These are phyloP conservation scores for Gossypium longicalyx DNA, from an alignment of 345 rosid species.

Conservation along the genomic window DNA sequence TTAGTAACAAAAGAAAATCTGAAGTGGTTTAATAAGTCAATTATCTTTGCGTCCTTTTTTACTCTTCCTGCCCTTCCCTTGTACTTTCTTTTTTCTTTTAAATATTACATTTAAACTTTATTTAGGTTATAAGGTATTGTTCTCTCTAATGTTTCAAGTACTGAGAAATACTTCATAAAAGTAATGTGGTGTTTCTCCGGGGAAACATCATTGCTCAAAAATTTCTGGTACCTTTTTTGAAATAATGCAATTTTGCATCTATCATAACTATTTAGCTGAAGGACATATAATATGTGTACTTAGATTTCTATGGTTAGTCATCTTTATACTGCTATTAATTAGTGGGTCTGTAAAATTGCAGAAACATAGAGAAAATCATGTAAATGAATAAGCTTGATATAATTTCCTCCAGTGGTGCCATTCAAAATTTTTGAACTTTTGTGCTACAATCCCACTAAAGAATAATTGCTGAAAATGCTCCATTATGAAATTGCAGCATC, in stretches of 20 bases:
- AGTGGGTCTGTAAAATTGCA: not conserved
- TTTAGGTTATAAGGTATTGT: not conserved
- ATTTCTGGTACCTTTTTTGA: not conserved
- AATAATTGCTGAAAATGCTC: not conserved
- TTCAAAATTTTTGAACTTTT: not conserved
- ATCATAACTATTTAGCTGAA: not conserved
- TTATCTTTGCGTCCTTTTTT: not conserved
- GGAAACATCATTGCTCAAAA: not conserved
- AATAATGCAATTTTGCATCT: not conserved
- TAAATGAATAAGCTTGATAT: conserved; percentile 4
- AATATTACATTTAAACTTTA: not conserved
- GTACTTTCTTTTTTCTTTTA: not conserved
- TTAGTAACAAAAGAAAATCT: not conserved
- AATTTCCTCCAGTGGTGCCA: not conserved
- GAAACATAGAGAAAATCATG: not conserved
- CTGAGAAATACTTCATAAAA: not conserved
- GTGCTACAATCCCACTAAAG: not conserved
- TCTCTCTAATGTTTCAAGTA: not conserved
- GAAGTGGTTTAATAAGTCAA: not conserved
- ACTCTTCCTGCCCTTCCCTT: not conserved
- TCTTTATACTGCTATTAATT: not conserved
- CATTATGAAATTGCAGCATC: not conserved
- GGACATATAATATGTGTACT: not conserved
- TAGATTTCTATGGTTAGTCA: not conserved
- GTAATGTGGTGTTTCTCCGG: not conserved